Conservation (phyloP, 352 stramenopile genomes). For the Pythium monospermum region DNA sequence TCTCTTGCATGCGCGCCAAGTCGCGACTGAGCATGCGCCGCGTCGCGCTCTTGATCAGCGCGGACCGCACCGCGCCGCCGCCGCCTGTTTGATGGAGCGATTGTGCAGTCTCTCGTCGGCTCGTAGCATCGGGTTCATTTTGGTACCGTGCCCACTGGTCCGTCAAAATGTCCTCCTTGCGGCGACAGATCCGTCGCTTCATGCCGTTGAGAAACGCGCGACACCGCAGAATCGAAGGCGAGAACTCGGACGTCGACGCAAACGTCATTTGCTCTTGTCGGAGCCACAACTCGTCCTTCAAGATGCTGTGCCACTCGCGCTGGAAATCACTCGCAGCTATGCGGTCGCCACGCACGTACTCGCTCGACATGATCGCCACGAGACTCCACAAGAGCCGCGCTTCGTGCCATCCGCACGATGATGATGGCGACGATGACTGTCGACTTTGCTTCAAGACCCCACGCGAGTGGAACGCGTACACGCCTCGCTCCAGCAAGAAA, state of each 20-base stretch:
- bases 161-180: slow-evolving; percentile 20
- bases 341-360: slow-evolving; percentile 32
- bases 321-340: slow-evolving; percentile 30
- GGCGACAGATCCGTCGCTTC: slow-evolving; percentile 29
- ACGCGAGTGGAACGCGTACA: slow-evolving; percentile 46
- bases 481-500: slow-evolving; percentile 30
- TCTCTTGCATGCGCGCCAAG: slow-evolving; percentile 18
- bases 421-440: no score
- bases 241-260: slow-evolving; percentile 35
- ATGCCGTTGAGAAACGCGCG: slow-evolving; percentile 60
- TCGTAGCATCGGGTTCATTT: background rate
- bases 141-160: slow-evolving; percentile 17
- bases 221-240: slow-evolving; percentile 34
- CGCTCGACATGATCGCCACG: slow-evolving; percentile 42
- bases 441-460: slow-evolving; percentile 11
- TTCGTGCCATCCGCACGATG: background rate
- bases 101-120: background rate
- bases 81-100: background rate
- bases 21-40: slow-evolving; percentile 21
- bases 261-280: slow-evolving; percentile 52
- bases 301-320: slow-evolving; percentile 48
- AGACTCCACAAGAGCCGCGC: slow-evolving; percentile 53
- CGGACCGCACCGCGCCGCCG: background rate
- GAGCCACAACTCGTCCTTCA: slow-evolving; percentile 58
- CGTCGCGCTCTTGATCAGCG: slow-evolving; percentile 17